Percentiles rank a stretch among this genome's conserved stretches.
Evolutionary conservation across 768 basidiomycete species (phyloP).

Genomic region (Fistulinella prunicolor): DNA sequence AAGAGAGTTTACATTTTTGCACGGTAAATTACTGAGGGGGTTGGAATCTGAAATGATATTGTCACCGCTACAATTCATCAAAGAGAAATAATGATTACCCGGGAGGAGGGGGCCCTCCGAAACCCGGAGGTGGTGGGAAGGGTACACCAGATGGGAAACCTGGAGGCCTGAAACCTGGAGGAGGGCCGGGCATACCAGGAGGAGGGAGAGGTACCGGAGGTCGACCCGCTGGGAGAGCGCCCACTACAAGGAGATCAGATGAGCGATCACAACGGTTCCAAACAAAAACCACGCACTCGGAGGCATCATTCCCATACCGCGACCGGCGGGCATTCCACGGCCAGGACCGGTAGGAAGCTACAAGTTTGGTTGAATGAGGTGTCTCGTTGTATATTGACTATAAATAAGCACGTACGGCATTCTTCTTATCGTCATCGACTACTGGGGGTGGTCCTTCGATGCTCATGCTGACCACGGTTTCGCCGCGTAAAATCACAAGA

Average conservation of each 20-base stretch:
- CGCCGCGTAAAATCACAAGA: conserved; percentile 94
- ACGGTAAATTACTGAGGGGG: conserved; percentile 38
- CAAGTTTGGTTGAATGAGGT: conserved; percentile 19
- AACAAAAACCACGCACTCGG: conserved; percentile 52
- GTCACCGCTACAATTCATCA: conserved; percentile 5
- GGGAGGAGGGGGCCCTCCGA: conserved; percentile 79
- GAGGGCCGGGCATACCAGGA: conserved; percentile 84
- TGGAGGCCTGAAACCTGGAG: conserved; percentile 81
- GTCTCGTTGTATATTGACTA: conserved; percentile 2
- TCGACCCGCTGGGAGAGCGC: conserved; percentile 56
- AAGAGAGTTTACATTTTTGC: conserved; percentile 7
- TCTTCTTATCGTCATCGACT: conserved; percentile 87
- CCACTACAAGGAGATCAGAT: conserved; percentile 42
- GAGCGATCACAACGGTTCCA: conserved; percentile 14
- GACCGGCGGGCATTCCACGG: conserved; percentile 92
- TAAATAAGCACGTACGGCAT: conserved; percentile 49
- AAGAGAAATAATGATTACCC: conserved; percentile 52
- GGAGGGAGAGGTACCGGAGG: conserved; percentile 62
- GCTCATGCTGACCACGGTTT: conserved; percentile 91
- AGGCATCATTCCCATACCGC: conserved; percentile 96
- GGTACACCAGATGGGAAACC: conserved; percentile 82
- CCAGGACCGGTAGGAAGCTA: conserved; percentile 89
- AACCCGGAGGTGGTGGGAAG: conserved; percentile 79
- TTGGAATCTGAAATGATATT: conserved; percentile 38
- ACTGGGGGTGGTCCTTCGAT: conserved; percentile 96